phyloP scores from a whole-genome alignment of 2,329 filamentous ascomycete genomes.

The Coniella vitis region DNA sequence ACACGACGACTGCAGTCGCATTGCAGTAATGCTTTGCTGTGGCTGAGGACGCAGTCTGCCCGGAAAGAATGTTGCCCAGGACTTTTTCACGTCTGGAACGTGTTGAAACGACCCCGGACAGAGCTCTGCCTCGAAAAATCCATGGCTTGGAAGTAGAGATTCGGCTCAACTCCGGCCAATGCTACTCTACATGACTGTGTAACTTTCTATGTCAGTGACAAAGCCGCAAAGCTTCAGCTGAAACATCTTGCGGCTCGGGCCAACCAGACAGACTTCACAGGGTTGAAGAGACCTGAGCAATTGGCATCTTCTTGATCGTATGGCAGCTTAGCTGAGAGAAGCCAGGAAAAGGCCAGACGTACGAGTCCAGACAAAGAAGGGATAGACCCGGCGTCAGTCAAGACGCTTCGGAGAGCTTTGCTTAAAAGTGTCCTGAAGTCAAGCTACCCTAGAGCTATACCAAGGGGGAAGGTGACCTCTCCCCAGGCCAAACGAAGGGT shows the following conservation, averaged over 20 bases:
- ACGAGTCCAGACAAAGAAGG: neutral
- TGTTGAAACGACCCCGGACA: neutral
- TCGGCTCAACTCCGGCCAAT: neutral
- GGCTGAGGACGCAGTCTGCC: no score
- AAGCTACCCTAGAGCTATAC: neutral
- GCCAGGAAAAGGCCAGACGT: no score
- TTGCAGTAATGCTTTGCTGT: neutral
- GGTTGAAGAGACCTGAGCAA: no score
- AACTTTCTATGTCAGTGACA: neutral
- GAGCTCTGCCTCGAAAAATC: neutral
- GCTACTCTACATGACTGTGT: neutral
- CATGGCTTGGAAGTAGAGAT: neutral
- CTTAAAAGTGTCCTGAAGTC: neutral
- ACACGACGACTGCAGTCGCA: neutral
- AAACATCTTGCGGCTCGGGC: neutral
- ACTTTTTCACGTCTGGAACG: neutral
- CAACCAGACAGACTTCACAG: neutral
- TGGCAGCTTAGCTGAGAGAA: neutral
- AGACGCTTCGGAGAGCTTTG: neutral
- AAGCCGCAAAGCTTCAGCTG: neutral
- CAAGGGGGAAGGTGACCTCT: conserved; percentile 8
- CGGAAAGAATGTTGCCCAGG: neutral
- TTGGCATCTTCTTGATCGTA: neutral
- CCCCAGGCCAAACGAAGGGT: neutral
- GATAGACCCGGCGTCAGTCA: no score